These are phyloP conservation scores for Gossypium thurberi DNA, from an alignment of 345 rosid genomes.

Conservation along the genomic window DNA sequence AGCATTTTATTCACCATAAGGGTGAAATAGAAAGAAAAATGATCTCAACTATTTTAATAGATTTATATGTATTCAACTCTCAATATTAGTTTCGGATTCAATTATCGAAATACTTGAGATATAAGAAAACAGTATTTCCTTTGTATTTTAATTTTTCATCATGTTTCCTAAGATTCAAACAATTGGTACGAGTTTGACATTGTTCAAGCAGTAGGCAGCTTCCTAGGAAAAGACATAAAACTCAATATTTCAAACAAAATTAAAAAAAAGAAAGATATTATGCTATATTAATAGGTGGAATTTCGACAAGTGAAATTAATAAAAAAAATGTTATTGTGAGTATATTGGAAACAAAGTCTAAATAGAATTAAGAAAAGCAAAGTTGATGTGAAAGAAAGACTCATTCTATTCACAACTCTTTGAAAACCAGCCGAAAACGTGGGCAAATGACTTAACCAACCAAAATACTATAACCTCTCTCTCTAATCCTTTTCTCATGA, in stretches of 20 bases:
- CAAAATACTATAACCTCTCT: neutral
- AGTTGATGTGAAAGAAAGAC: neutral
- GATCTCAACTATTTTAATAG: neutral
- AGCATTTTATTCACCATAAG: neutral
- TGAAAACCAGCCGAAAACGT: slow-evolving; percentile 2
- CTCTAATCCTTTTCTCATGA: neutral
- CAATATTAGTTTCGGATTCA: neutral
- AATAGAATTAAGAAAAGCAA: neutral
- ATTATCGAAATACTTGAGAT: neutral
- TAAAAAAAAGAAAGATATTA: too few species aligned
- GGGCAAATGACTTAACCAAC: neutral
- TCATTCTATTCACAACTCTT: neutral
- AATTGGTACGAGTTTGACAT: neutral
- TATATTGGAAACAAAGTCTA: neutral
- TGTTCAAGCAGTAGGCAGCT: slow-evolving; percentile 1
- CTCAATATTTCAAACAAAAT: neutral
- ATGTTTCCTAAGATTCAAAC: slow-evolving; percentile 6
- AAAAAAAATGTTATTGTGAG: neutral
- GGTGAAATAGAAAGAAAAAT: neutral
- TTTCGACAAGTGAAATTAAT: neutral
- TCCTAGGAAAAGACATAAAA: slow-evolving; percentile 10
- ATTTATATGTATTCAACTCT: too few species aligned
- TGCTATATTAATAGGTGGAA: too few species aligned
- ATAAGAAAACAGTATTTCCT: neutral
- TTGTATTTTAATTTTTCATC: neutral